These are phyloP conservation scores for Aureobasidium sp. DNA, from an alignment of 2,329 filamentous ascomycete species.

Conservation along the genomic window DNA sequence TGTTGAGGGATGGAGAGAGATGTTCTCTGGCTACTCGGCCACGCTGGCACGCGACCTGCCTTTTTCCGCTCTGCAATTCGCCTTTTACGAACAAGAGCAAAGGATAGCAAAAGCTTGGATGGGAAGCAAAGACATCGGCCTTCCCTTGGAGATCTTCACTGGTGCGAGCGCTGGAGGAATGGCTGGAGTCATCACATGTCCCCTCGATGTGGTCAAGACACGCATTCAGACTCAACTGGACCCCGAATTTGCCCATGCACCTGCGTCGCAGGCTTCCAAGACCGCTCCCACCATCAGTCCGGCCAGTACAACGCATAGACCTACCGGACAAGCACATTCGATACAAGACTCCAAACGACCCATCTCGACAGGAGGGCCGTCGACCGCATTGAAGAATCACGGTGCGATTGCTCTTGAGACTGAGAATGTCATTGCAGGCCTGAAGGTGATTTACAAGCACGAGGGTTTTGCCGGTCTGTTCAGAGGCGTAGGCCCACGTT, in stretches of 20 bases:
- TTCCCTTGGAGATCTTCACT: constrained; percentile 77
- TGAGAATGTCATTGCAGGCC: constrained; percentile 74
- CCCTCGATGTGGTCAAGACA: constrained; percentile 95
- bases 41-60: constrained; percentile 90
- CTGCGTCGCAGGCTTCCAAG: constrained; percentile 7
- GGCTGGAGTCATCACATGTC: constrained; percentile 89
- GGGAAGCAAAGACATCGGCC: constrained; percentile 72
- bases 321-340: neutral
- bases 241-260: constrained; percentile 31
- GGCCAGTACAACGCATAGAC: constrained; percentile 13
- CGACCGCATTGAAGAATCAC: constrained; percentile 69
- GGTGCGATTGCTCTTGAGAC: constrained; percentile 77
- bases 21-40: constrained; percentile 96
- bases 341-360: constrained; percentile 42
- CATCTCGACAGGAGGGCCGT: constrained; percentile 86
- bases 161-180: constrained; percentile 84
- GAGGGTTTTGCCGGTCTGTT: constrained; percentile 90
- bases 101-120: constrained; percentile 70
- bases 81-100: constrained; percentile 94
- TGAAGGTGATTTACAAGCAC: constrained; percentile 79
- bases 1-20: constrained; percentile 70
- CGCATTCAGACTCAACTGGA: constrained; percentile 87
- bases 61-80: constrained; percentile 93
- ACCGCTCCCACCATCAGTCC: constrained; percentile 2
- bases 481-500: constrained; percentile 82